Base-by-base conservation (phyloP, 306 rosid species). In the Vicia sativa region DNA sequence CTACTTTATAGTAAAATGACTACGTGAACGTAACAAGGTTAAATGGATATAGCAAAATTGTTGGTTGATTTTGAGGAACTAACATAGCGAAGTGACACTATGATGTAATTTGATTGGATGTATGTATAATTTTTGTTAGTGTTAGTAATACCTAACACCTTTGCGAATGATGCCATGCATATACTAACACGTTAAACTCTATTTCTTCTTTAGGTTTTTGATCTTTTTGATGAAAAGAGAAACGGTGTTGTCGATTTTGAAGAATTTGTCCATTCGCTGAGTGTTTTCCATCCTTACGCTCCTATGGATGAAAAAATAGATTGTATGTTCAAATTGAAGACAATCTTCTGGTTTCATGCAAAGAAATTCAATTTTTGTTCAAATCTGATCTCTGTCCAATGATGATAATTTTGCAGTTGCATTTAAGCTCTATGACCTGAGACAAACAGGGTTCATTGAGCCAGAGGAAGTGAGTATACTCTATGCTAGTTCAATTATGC, bases 191-290 rank as follows among this genome's bases (percentile, higher is more conserved):
- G 66, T 50, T 35, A 52, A 74, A 41, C 12, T 28, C 49, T 56
- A 48, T 19, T 66, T 55, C 43, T 66, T 37, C 13, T 71, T 37
- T 68, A 92, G 97, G 92, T 89, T 69, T 92, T 92, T 74, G 81
- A 87, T 84, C 74, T 89, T 45, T 89, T 92, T 71, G 97, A 92
- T 23, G 85, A 81, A 80, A 89, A 70, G 80, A 79, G 61, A 84
- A 87, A 92, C 45, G 97, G 95, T 16, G 97, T 81, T 31, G 81
- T 92, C 37, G 97, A 85, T 74, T 92, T 92, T 74, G 96, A 87
- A 5, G 96, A 81, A 53, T 92, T 92, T 58, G 87, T 92, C 54
- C 96, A 70, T 15, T 75, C 87, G 5, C 89, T 92, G 44, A 76
- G 70, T 72, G 70, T 87, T 66, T 89, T 92, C 80, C 96, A 92